phyloP scores from a whole-genome alignment of 2,329 filamentous ascomycete species.

The Rutstroemia sp. region DNA sequence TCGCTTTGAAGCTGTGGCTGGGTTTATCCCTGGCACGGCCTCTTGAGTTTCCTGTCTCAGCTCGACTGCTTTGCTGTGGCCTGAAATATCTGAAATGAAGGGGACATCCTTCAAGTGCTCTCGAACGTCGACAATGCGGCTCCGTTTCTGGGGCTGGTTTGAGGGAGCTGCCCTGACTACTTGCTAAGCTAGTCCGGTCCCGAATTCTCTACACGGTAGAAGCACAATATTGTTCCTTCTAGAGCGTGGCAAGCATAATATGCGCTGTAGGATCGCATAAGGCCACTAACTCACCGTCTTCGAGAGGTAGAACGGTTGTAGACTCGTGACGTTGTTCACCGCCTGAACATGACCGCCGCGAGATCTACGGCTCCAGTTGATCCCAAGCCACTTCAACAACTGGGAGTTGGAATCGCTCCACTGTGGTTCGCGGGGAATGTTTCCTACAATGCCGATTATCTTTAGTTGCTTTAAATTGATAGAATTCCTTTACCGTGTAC shows the following conservation, averaged over 20 bases:
- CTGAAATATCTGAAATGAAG: conserved; percentile 4
- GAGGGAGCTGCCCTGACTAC: conserved; percentile 3
- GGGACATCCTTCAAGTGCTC: background rate
- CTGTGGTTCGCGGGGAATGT: background rate
- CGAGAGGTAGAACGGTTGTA: background rate
- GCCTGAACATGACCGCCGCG: background rate
- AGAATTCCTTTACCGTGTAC: background rate
- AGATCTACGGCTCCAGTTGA: conserved; percentile 5
- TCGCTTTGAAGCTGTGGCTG: background rate
- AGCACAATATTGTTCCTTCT: conserved; percentile 1
- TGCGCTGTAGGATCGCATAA: background rate
- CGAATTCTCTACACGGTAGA: conserved; percentile 2
- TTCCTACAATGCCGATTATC: background rate
- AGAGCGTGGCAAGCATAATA: background rate
- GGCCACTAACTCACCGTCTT: background rate
- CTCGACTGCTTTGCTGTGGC: background rate
- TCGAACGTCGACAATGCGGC: conserved; percentile 4
- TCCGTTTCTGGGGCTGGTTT: background rate
- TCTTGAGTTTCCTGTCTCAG: conserved; percentile 2
- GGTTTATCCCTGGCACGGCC: background rate
- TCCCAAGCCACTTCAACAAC: background rate
- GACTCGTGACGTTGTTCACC: background rate
- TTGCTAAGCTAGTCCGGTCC: background rate
- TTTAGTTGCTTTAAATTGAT: conserved; percentile 4
- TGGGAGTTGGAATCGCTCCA: conserved; percentile 4